Evolutionary conservation across 352 stramenopile species (phyloP), one percentile per base, ranked within the genome.

Genomic region (Pythium rhizo-oryzae): DNA sequence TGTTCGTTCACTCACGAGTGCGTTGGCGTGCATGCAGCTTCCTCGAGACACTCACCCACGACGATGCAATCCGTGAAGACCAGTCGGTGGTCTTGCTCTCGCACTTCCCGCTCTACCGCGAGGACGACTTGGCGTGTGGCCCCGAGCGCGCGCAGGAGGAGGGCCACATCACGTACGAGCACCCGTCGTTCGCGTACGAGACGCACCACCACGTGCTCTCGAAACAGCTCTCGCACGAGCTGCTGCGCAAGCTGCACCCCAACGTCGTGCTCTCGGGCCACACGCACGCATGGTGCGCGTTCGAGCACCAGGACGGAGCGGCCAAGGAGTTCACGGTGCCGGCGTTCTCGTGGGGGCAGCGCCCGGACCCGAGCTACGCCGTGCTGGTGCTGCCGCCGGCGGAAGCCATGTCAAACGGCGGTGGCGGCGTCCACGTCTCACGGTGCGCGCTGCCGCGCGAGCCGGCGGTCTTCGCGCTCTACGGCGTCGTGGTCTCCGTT

Each of bases 101-200:
- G 0, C 84, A 93, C 55, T 44, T 93, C 37, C 84, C 84, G 19
- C 77, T 93, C 1, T 84, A 75, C 54, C 82, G 84, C 15, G 35
- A 65, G 11, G 75, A 93, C 41, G 84, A 93, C 55, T 59, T 90
- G 24, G 71, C 69, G 39, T 93, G 84, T 44, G 86, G 86, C 7
- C 56, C 78, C 6, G 59, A 78, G 49, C 81, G 84, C 21, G 54
- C 68, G n/a, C 52, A 44, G 5, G 84, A 94, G 50, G 39, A 64
- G 2, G 86, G 82, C n/a, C 84, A 93, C 58, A 69, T 92, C 44
- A 94, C 86, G n/a, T 94, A 93, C 72, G 84, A 93, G 66, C 74
- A 86, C 46, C 86, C 86, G 7, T 74, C 64, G 19, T 93, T 91
- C 59, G 59, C 62, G 56, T 94, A 94, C 71, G 65, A 79, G 35